Evolutionary conservation across 768 basidiomycete genomes (phyloP), one percentile per base, ranked within the genome.

Genomic region (Glaciozyma antarctica): DNA sequence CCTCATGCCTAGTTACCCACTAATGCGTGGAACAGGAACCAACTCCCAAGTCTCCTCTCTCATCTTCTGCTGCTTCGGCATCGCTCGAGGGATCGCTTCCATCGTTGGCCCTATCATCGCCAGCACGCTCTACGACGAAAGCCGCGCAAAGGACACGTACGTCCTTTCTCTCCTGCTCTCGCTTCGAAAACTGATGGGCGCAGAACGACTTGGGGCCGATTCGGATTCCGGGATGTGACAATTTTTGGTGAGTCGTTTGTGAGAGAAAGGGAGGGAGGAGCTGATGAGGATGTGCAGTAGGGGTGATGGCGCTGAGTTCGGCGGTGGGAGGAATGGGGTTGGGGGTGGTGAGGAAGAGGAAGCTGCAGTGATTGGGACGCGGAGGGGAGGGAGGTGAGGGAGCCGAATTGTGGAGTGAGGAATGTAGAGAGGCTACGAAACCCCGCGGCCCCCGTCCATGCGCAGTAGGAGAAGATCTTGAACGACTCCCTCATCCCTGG

Each of bases 51-150:
- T 44, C 4, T 55, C 60, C 4, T 64, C 62, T 0, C 41, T 63
- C 8, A 38, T 64, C 38, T 70, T 70, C 43, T 65, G 62, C 56
- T 2, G 28, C 10, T 64, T 60, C 17, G 65, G 65, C n/a, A 47
- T 62, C n/a, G 30, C 61, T 0, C 43, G 69, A 17, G 69, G 69
- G 0, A n/a, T 66, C 22, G 62, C 65, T 2, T 26, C 22, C 0
- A 54, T 70, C 22, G 30, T 64, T 16, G 69, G 69, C 0, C 69
- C 69, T 3, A 62, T 43, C 52, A 56, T 60, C 21, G 61, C 65
- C 12, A 64, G 62, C 0, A 28, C 45, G 21, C 52, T 70, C 34
- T 69, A 63, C 56, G 51, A 69, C 21, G 55, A 57, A 34, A 8
- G 28, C 0, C 26, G 49, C 16, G 60, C 28, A 19, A 7, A 28